phyloP scores from a whole-genome alignment of 306 rosid genomes.

The Inga laurina region DNA sequence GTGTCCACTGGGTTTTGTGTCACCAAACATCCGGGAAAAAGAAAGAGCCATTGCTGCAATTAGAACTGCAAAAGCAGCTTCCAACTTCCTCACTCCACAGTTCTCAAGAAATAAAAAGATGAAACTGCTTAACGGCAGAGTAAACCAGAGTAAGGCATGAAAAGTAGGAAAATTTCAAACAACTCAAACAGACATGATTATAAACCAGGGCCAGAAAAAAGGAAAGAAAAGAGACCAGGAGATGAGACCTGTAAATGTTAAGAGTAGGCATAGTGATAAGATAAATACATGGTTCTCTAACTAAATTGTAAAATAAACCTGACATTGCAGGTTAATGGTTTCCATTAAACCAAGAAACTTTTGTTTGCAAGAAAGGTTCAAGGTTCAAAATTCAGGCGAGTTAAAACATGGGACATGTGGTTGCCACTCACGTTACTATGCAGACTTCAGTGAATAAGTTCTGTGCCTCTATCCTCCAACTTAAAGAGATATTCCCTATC shows the following conservation, averaged over 20 bases:
- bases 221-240: not conserved
- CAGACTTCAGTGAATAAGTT: not conserved
- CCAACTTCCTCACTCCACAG: constrained; percentile 58
- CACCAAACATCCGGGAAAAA: constrained; percentile 59
- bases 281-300: not conserved
- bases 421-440: not conserved
- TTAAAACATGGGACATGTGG: not conserved
- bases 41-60: constrained; percentile 51
- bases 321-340: not conserved
- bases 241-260: not conserved
- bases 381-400: not conserved
- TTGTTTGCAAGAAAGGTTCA: not conserved
- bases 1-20: constrained; percentile 50
- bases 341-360: not conserved
- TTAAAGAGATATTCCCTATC: not conserved
- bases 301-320: not conserved
- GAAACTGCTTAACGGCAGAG: constrained; percentile 40
- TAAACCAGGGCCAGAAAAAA: not conserved
- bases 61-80: constrained; percentile 53
- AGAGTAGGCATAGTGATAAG: not conserved
- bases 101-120: constrained; percentile 54
- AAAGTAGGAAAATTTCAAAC: not conserved
- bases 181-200: not conserved
- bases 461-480: not conserved
- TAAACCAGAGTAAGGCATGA: constrained; percentile 10